phyloP scores from a whole-genome alignment of 2,329 filamentous ascomycete species.

The Penicillium sp. region DNA sequence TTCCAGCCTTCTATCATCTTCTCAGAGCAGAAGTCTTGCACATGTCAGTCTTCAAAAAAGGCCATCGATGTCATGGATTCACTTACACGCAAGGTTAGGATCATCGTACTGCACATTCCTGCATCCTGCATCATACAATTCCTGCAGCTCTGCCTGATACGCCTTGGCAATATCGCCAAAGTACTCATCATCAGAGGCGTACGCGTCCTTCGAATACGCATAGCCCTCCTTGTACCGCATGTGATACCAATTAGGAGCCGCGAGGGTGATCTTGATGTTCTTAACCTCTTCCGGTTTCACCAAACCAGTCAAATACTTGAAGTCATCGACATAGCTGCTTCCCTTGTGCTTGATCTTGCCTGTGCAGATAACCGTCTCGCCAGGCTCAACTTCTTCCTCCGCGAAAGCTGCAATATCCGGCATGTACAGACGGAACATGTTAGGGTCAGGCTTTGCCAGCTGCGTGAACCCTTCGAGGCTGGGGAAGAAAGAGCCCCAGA shows the following conservation, averaged over 20 bases:
- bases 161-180: slow-evolving; percentile 63
- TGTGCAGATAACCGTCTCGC: slow-evolving; percentile 54
- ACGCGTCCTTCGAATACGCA: slow-evolving; percentile 56
- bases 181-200: slow-evolving; percentile 57
- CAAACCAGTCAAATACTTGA: slow-evolving; percentile 56
- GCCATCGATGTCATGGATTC: background rate
- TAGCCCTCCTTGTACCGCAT: slow-evolving; percentile 55
- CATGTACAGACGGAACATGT: slow-evolving; percentile 56
- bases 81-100: slow-evolving; percentile 62
- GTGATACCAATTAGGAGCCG: slow-evolving; percentile 67
- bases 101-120: slow-evolving; percentile 67
- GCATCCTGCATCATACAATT: slow-evolving; percentile 60
- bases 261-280: slow-evolving; percentile 65
- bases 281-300: slow-evolving; percentile 59
- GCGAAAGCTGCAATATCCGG: slow-evolving; percentile 62
- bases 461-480: slow-evolving; percentile 54
- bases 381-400: slow-evolving; percentile 54
- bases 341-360: slow-evolving; percentile 57
- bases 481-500: slow-evolving; percentile 56
- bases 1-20: slow-evolving; percentile 69
- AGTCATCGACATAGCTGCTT: slow-evolving; percentile 55
- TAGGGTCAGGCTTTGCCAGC: slow-evolving; percentile 44
- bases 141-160: slow-evolving; percentile 60
- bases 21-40: slow-evolving; percentile 67
- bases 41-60: slow-evolving; percentile 8